Percentiles rank a stretch among this genome's conserved stretches.
phyloP scores from a whole-genome alignment of 768 basidiomycete species.

The Lactifluus pinguis region DNA sequence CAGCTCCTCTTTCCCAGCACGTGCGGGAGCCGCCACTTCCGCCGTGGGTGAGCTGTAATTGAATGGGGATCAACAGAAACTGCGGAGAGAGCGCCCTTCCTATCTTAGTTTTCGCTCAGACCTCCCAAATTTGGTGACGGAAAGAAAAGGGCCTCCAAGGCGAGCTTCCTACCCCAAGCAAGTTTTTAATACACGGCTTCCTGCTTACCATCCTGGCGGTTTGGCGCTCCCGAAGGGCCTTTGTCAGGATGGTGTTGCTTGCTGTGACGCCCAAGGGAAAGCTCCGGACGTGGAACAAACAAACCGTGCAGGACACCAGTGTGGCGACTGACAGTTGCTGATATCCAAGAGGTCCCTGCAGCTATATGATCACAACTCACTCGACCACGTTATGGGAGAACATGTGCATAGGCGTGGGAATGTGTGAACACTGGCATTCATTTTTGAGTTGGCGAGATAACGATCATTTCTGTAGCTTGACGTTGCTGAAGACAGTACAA shows the following conservation, averaged over 20 bases:
- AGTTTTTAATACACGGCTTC: slow-evolving; percentile 6
- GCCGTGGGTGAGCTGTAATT: not conserved
- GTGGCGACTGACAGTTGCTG: not conserved
- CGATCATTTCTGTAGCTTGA: not conserved
- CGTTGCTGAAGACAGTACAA: not conserved
- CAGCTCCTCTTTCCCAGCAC: not conserved
- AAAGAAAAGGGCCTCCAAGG: not conserved
- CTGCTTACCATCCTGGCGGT: not conserved
- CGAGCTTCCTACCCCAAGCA: slow-evolving; percentile 1
- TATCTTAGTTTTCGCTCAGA: not conserved
- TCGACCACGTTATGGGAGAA: not conserved
- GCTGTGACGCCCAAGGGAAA: not conserved
- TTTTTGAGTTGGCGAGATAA: not conserved
- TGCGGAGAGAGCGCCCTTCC: not conserved
- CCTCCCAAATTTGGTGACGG: slow-evolving; percentile 14
- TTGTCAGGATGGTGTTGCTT: not conserved
- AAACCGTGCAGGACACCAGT: not conserved
- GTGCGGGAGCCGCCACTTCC: not conserved
- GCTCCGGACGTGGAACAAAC: not conserved
- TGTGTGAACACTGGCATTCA: not conserved
- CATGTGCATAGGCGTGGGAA: not conserved
- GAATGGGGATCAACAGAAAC: slow-evolving; percentile 1
- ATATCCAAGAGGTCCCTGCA: not conserved
- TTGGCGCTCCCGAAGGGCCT: not conserved
- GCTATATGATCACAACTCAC: not conserved